Evolutionary conservation across 768 basidiomycete genomes (phyloP).

Genomic region (Boletus coccyginus): DNA sequence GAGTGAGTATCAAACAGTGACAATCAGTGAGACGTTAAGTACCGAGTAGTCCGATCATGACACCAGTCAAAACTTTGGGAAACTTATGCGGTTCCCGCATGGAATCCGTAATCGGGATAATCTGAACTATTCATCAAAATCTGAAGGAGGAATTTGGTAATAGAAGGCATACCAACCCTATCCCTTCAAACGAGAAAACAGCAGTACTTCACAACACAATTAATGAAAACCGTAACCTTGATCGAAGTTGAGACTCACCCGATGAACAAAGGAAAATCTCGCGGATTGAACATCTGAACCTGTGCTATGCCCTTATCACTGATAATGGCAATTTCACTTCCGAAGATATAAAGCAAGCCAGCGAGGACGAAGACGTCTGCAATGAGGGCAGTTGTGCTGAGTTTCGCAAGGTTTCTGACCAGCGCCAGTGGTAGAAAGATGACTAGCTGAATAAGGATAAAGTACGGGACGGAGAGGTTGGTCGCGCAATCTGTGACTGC

Average conservation of each 20-base stretch:
- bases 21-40: constrained; percentile 18
- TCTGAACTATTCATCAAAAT: constrained; percentile 34
- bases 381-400: constrained; percentile 86
- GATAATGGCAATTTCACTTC: constrained; percentile 77
- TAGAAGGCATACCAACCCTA: constrained; percentile 67
- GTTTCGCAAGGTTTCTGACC: constrained; percentile 90
- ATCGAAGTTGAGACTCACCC: constrained; percentile 51
- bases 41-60: constrained; percentile 86
- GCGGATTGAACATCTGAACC: constrained; percentile 82
- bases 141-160: background rate
- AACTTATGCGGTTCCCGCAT: constrained; percentile 96
- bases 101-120: constrained; percentile 95
- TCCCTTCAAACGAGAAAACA: constrained; percentile 97
- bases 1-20: constrained; percentile 4
- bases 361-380: constrained; percentile 95
- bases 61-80: constrained; percentile 80
- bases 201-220: constrained; percentile 62
- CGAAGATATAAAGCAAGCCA: constrained; percentile 82
- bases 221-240: background rate
- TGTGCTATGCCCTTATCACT: constrained; percentile 68
- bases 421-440: constrained; percentile 90
- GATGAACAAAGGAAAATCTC: constrained; percentile 88
- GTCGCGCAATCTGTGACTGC: constrained; percentile 76
- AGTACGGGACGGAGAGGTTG: constrained; percentile 66
- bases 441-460: constrained; percentile 80